Evolutionary conservation across 1,284 basidiomycete species (phyloP).

Genomic region (Fomitiporia mediterranea): DNA sequence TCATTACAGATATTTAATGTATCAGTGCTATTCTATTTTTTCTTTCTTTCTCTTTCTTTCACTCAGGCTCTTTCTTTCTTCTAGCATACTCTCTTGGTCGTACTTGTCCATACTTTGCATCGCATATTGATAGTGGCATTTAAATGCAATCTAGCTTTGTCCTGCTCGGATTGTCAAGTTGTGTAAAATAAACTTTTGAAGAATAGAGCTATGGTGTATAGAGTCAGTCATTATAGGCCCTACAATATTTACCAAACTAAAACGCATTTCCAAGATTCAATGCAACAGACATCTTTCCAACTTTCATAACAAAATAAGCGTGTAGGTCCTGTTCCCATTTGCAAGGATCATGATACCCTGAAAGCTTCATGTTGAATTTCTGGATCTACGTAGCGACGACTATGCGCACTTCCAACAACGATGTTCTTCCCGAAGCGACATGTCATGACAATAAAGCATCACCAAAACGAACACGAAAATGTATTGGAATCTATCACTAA

Average conservation of each 20-base stretch:
- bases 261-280: not conserved
- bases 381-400: conserved; percentile 30
- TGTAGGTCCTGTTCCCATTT: conserved; percentile 29
- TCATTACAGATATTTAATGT: not conserved
- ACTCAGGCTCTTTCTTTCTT: not conserved
- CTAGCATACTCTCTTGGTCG: not conserved
- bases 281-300: conserved; percentile 26
- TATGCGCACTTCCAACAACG: conserved; percentile 30
- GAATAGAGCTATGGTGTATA: too few species aligned
- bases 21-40: not conserved
- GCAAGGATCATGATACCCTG: conserved; percentile 25
- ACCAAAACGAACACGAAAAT: too few species aligned
- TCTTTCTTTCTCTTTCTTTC: not conserved
- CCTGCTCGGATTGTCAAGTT: too few species aligned
- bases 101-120: not conserved
- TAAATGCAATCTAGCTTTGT: not conserved
- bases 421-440: conserved; percentile 32
- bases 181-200: too few species aligned
- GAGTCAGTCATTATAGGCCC: too few species aligned
- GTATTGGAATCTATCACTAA: too few species aligned
- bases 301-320: conserved; percentile 30
- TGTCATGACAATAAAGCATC: too few species aligned
- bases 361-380: conserved; percentile 30
- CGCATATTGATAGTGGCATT: not conserved
- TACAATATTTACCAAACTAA: too few species aligned